A percentile compares a stretch with the other conserved stretches of the same genome.
These are phyloP conservation scores for Macrolepiota fuliginosa DNA, from an alignment of 768 basidiomycete genomes.

Conservation along the genomic window DNA sequence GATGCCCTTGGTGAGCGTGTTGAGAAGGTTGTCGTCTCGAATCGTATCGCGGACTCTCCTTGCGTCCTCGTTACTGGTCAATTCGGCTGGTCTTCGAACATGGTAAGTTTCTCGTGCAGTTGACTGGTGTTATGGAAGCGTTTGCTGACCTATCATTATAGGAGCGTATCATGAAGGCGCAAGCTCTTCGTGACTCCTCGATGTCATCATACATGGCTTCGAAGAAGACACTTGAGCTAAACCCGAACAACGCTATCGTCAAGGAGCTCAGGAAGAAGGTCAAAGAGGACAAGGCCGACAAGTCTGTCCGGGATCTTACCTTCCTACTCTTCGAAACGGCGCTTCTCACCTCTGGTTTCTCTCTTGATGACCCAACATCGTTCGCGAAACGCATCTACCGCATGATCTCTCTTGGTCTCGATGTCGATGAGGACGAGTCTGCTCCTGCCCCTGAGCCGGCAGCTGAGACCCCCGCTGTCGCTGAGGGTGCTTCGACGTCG, in stretches of 20 bases:
- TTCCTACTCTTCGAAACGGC: slow-evolving; percentile 97
- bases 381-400: slow-evolving; percentile 97
- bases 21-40: slow-evolving; percentile 97
- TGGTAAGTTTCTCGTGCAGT: slow-evolving; percentile 49
- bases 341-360: slow-evolving; percentile 92
- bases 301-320: slow-evolving; percentile 95
- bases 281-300: slow-evolving; percentile 96
- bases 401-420: slow-evolving; percentile 93
- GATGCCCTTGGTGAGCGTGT: slow-evolving; percentile 99
- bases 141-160: slow-evolving; percentile 23
- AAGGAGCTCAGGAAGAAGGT: slow-evolving; percentile 97
- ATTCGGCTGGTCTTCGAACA: slow-evolving; percentile 99
- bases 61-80: slow-evolving; percentile 98
- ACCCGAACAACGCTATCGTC: slow-evolving; percentile 89
- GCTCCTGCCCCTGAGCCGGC: slow-evolving; percentile 36
- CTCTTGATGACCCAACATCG: slow-evolving; percentile 90
- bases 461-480: slow-evolving; percentile 46
- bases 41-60: slow-evolving; percentile 96
- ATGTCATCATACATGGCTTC: slow-evolving; percentile 99
- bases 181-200: slow-evolving; percentile 92
- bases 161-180: slow-evolving; percentile 99
- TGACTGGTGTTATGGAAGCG: not conserved
- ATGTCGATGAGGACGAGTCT: slow-evolving; percentile 78
- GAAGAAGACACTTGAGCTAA: slow-evolving; percentile 97
- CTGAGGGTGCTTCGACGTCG: slow-evolving; percentile 65